Evolutionary conservation across 2,329 filamentous ascomycete genomes (phyloP).

Genomic region (Exophiala sp.): DNA sequence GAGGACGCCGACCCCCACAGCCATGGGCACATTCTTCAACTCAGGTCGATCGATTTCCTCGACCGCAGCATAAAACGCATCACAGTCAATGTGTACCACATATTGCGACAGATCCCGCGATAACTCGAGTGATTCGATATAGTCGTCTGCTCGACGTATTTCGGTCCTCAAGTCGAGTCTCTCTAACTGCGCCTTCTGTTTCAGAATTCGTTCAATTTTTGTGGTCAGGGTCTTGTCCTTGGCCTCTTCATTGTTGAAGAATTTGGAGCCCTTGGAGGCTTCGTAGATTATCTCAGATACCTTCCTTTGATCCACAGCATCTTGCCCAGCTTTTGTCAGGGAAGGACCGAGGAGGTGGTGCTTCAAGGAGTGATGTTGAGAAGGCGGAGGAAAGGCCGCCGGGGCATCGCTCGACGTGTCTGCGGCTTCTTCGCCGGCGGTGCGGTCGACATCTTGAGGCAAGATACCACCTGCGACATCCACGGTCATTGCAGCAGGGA

Average conservation of each 20-base stretch:
- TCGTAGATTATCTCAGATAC: conserved; percentile 97
- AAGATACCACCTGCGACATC: conserved; percentile 9
- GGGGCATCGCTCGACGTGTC: background rate
- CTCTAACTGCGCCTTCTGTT: conserved; percentile 69
- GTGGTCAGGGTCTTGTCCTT: conserved; percentile 75
- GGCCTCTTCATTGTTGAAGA: conserved; percentile 82
- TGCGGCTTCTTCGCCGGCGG: background rate
- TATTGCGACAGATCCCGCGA: conserved; percentile 74
- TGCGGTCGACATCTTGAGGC: conserved; percentile 2
- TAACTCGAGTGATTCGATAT: conserved; percentile 71
- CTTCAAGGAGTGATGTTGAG: conserved; percentile 63
- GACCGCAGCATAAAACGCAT: conserved; percentile 95
- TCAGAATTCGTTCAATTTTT: conserved; percentile 75
- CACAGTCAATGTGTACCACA: conserved; percentile 90
- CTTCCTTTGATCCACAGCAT: conserved; percentile 85
- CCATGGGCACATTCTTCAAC: conserved; percentile 79
- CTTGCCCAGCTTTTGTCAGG: conserved; percentile 87
- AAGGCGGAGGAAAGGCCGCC: conserved; percentile 11
- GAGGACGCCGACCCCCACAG: conserved; percentile 69
- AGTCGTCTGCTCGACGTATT: conserved; percentile 69
- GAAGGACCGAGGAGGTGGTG: conserved; percentile 87
- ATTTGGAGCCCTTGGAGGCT: conserved; percentile 92
- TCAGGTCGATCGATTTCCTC: conserved; percentile 80
- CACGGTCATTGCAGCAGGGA: conserved; percentile 17
- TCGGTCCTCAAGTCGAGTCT: conserved; percentile 68